Conservation (phyloP, 2,329 filamentous ascomycete genomes). For the Ophiostoma perfectum region DNA sequence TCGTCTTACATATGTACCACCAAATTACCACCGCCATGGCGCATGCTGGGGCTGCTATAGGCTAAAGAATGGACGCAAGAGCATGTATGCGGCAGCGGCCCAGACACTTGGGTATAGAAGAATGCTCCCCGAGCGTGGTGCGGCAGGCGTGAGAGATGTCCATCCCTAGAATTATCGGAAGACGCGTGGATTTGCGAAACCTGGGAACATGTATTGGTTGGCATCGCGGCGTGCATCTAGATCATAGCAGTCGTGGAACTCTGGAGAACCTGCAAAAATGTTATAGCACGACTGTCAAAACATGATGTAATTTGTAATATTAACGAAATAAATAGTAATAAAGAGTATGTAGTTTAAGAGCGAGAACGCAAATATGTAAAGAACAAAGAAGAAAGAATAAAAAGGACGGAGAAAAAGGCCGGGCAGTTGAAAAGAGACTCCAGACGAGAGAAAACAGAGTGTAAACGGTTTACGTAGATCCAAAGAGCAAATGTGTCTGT, state of each 20-base stretch:
- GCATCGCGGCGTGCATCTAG: background rate
- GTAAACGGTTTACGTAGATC: too few species aligned
- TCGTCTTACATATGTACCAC: background rate
- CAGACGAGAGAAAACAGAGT: too few species aligned
- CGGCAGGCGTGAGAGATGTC: background rate
- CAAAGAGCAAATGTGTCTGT: too few species aligned
- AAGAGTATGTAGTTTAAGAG: background rate
- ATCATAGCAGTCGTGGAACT: background rate
- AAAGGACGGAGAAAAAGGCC: background rate
- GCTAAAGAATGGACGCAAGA: background rate
- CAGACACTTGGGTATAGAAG: background rate
- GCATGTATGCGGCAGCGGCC: background rate
- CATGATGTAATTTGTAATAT: too few species aligned
- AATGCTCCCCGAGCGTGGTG: background rate
- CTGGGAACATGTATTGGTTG: constrained; percentile 2
- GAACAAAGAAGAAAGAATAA: background rate
- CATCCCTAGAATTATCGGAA: background rate
- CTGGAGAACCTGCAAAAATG: background rate
- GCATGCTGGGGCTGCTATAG: background rate
- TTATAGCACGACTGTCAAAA: background rate
- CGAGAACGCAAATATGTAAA: background rate
- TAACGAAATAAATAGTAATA: background rate
- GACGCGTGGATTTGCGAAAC: background rate
- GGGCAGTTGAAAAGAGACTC: background rate
- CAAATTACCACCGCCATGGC: background rate